A percentile compares a stretch with the other conserved stretches of the same genome.
Evolutionary conservation across 208 protist genomes (phyloP).

Genomic region (Leishmania major): DNA sequence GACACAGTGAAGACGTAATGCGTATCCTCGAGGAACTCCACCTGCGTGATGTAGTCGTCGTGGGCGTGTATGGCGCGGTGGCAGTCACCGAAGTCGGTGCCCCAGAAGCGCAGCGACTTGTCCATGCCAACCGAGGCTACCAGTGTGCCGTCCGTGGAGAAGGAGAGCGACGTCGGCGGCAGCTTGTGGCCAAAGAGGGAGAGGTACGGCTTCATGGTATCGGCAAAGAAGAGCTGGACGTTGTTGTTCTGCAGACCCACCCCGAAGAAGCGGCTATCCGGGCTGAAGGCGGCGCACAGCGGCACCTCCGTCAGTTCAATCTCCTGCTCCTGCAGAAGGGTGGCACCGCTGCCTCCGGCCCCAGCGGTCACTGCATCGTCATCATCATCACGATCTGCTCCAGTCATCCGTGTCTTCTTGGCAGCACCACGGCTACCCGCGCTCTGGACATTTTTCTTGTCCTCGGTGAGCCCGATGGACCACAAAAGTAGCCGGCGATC

Average conservation of each 20-base stretch:
- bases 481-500: slow-evolving; percentile 87
- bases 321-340: slow-evolving; percentile 73
- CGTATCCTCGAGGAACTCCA: slow-evolving; percentile 96
- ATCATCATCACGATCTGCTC: neutral
- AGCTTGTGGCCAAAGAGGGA: slow-evolving; percentile 99
- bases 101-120: slow-evolving; percentile 99
- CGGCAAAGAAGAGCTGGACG: slow-evolving; percentile 97
- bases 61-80: slow-evolving; percentile 98
- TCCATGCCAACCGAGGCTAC: slow-evolving; percentile 97
- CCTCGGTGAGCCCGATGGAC: slow-evolving; percentile 67
- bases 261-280: slow-evolving; percentile 89
- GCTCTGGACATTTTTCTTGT: slow-evolving; percentile 5
- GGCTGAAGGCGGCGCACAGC: slow-evolving; percentile 80
- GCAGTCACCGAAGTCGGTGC: slow-evolving; percentile 97
- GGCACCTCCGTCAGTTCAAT: slow-evolving; percentile 96
- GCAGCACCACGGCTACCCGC: neutral
- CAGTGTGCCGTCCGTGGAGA: slow-evolving; percentile 94
- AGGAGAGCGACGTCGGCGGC: slow-evolving; percentile 93
- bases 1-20: slow-evolving; percentile 98
- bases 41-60: slow-evolving; percentile 95
- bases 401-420: slow-evolving; percentile 11
- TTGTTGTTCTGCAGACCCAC: slow-evolving; percentile 97
- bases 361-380: slow-evolving; percentile 2
- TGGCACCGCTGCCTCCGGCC: slow-evolving; percentile 18
- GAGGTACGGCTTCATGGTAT: slow-evolving; percentile 98